These are phyloP conservation scores for Helotiales sp. DNA, from an alignment of 2,329 filamentous ascomycete species.

Conservation along the genomic window DNA sequence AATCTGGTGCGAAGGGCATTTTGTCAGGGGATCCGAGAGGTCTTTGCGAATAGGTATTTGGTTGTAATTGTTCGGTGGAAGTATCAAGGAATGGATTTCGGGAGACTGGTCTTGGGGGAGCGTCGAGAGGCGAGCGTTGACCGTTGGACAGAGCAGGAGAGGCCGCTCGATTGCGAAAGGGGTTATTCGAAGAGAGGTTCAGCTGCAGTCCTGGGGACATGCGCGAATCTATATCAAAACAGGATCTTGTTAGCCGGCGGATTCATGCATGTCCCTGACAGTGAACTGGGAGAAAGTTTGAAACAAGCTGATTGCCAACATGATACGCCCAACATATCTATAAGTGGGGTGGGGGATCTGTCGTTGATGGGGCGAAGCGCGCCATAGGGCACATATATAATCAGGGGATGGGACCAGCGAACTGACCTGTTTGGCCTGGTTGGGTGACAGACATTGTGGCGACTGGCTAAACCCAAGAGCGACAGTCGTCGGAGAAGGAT, in stretches of 20 bases:
- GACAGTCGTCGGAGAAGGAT: conserved; percentile 19
- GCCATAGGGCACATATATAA: conserved; percentile 33
- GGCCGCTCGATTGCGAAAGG: conserved; percentile 74
- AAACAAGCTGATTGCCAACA: conserved; percentile 40
- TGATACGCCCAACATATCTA: conserved; percentile 38
- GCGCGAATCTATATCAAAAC: conserved; percentile 38
- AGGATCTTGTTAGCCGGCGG: conserved; percentile 38
- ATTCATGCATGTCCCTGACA: conserved; percentile 40
- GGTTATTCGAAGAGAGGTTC: conserved; percentile 77
- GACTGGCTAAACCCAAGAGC: conserved; percentile 25
- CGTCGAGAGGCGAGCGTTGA: conserved; percentile 62
- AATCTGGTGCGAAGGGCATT: conserved; percentile 54
- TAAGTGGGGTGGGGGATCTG: conserved; percentile 38
- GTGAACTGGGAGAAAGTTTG: conserved; percentile 29
- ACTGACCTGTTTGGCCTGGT: conserved; percentile 40
- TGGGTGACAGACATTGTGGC: conserved; percentile 42
- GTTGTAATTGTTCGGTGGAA: conserved; percentile 33
- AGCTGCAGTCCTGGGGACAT: conserved; percentile 62
- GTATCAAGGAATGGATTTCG: conserved; percentile 77
- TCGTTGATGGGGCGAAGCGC: conserved; percentile 31
- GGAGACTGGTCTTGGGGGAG: conserved; percentile 64
- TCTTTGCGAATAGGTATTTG: conserved; percentile 21
- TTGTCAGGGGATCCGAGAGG: conserved; percentile 48
- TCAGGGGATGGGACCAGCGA: conserved; percentile 19
- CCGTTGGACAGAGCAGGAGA: conserved; percentile 57